Base-by-base conservation (phyloP, 75 land plant species). In the Gnetum montanum region DNA sequence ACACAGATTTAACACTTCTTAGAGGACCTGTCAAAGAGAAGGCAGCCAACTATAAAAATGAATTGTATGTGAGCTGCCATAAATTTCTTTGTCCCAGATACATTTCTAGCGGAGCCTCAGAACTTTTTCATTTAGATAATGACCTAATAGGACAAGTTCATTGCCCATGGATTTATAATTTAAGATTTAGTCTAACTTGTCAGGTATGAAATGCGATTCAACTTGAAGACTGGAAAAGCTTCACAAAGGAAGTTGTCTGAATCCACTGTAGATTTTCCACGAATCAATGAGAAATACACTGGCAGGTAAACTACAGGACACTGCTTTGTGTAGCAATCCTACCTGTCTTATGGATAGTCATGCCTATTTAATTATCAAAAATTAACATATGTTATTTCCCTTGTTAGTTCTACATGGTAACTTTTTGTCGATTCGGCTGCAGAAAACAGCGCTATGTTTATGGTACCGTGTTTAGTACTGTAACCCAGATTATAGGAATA, bases 171-270 rank as follows among this genome's bases (percentile, higher is more conserved):
- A n/a, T 50, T n/a, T n/a, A n/a, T n/a, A n/a, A 33, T 3, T 20
- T 20, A 36, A 31, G 6, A 34, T 47, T 34, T 37, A 27, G 11
- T n/a, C 43, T 6, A 60, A 23, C 31, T 53, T 13, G 41, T 27
- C 75, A 89, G 95, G 48, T 93, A 89, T 70, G 98, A 93, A 58
- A 81, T 85, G 81, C 66, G 94, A 41, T 84, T 91, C 76, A 82
- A 93, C 61, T 36, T 93, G 66, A 82, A 82, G 73, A 79, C 63
- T 60, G 96, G 98, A n/a, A 55, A 63, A 20, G 96, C 90, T 49
- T 70, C 80, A 31, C 87, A 93, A 58, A 88, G 53, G 61, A 71
- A 77, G 67, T 61, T 93, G 44, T 81, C 90, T 6, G 72, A 36
- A 20, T 62, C 84, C 37, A 49, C 78, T 51, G 82, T 82, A 7